Evolutionary conservation across 129 eudicot genomes (phyloP), one percentile per base, ranked within the genome.

Genomic region (Chrysanthemum seticuspe): DNA sequence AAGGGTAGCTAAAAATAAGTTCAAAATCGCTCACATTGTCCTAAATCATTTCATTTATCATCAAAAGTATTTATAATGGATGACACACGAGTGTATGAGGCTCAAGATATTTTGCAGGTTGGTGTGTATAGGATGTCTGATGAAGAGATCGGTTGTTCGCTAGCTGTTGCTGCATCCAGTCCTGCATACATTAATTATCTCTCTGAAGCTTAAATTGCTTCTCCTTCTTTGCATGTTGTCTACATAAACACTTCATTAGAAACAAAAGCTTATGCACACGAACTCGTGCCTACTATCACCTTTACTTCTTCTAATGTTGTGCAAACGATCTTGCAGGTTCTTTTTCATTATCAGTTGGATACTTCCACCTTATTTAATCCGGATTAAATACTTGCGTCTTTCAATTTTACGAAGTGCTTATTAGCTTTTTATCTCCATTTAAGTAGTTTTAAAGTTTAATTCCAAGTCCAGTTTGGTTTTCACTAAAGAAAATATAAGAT

Each of bases 271-370:
- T 80, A 79, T 74, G 73, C 99, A 68, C 99, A 95, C 57, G 97
- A 90, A 78, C 85, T 90, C 65, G 97, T 95, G 59, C 97, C 99
- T 25, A 90, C 99, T 44, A 88, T 95, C 48, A 95, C 99, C n/a
- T 95, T 97, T 64, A 95, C 99, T 44, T 95, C 99, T 71, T 95
- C 99, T 31, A 95, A 95, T 74, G 99, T 95, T 16, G 99, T 95
- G 76, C 99, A 74, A 81, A 95, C 99, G 67, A 90, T 95, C 77
- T 87, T 95, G 75, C 99, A 90, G 97, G 99, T 95, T 56, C 9
- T 79, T 16, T 44, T 64, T 53, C 63, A 45, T 53, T 71, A 52
- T 25, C 84, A 60, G 48, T 21, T 70, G 18, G 36, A 40, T 55
- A 80, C 21, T 63, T 18, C 6, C 56, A 14, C n/a, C 29, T 50